Conservation (phyloP, 1,284 basidiomycete species). For the Ustilago curta region DNA sequence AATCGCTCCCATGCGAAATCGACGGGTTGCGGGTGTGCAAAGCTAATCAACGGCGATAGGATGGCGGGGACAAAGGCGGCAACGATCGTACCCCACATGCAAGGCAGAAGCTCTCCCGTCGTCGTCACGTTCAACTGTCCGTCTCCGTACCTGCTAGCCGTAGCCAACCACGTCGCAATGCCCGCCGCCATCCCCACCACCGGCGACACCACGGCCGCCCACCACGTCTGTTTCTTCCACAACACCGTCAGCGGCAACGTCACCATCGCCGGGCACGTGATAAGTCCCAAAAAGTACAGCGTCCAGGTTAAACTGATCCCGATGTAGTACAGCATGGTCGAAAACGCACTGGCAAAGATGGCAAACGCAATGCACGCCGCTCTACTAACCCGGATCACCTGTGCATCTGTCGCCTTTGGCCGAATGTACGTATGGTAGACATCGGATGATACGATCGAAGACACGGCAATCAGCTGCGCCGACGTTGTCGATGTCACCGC, state of each 20-base stretch:
- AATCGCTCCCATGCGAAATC: conserved; percentile 58
- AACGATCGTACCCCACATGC: conserved; percentile 63
- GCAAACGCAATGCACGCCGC: conserved; percentile 57
- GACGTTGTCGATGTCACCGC: conserved; percentile 58
- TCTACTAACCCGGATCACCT: conserved; percentile 54
- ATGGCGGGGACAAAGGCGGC: conserved; percentile 50
- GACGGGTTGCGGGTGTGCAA: conserved; percentile 16
- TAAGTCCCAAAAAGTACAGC: conserved; percentile 60
- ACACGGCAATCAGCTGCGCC: conserved; percentile 62
- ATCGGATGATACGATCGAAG: conserved; percentile 56
- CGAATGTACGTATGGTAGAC: conserved; percentile 61
- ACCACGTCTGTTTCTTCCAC: conserved; percentile 62
- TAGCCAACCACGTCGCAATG: conserved; percentile 61
- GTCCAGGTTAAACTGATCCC: conserved; percentile 63
- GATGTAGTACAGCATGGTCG: conserved; percentile 52
- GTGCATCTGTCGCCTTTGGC: conserved; percentile 41
- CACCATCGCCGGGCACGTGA: conserved; percentile 64
- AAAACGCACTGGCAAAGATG: conserved; percentile 53
- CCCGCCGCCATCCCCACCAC: conserved; percentile 59
- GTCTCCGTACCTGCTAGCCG: conserved; percentile 53
- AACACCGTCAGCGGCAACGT: conserved; percentile 59
- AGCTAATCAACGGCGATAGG: conserved; percentile 38
- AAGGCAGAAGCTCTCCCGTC: conserved; percentile 45
- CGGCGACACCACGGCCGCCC: conserved; percentile 45
- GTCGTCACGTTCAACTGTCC: conserved; percentile 45